These are phyloP conservation scores for Hansfordia pulvinata DNA, from an alignment of 2,329 filamentous ascomycete genomes.

Conservation along the genomic window DNA sequence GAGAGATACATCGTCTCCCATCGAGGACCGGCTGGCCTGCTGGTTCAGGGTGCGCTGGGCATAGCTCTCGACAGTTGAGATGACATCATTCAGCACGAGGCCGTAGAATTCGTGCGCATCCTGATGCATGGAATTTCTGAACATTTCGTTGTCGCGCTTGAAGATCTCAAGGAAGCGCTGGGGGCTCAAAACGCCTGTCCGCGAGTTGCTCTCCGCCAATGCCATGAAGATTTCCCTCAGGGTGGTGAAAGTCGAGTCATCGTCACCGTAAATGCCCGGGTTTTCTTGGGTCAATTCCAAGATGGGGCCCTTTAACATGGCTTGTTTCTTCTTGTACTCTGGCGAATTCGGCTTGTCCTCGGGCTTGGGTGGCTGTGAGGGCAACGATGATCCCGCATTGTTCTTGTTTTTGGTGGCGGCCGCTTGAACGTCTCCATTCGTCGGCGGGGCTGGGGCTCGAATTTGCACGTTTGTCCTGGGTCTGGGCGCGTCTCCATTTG, in stretches of 20 bases:
- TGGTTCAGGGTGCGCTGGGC: constrained; percentile 49
- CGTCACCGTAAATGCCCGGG: constrained; percentile 72
- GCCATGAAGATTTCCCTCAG: constrained; percentile 94
- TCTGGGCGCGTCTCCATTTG: constrained; percentile 41
- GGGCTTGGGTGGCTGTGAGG: constrained; percentile 44
- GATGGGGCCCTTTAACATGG: constrained; percentile 75
- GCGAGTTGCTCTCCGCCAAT: constrained; percentile 65
- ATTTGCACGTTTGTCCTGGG: constrained; percentile 48
- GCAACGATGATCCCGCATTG: constrained; percentile 37
- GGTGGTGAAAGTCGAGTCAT: constrained; percentile 86
- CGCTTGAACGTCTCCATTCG: constrained; percentile 33
- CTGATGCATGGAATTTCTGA: constrained; percentile 92
- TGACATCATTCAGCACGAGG: constrained; percentile 87
- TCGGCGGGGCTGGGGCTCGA: constrained; percentile 37
- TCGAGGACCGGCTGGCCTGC: constrained; percentile 23
- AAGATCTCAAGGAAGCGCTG: constrained; percentile 89
- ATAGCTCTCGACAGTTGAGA: constrained; percentile 85
- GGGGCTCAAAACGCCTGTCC: constrained; percentile 83
- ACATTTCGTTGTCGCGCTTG: constrained; percentile 92
- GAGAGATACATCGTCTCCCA: constrained; percentile 36
- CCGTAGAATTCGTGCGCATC: constrained; percentile 97
- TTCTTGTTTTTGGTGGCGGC: constrained; percentile 40
- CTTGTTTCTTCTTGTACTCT: constrained; percentile 96
- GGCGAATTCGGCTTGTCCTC: constrained; percentile 92
- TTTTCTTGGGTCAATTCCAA: constrained; percentile 77